phyloP scores from a whole-genome alignment of 2,329 filamentous ascomycete species.

The Fusarium sp. region DNA sequence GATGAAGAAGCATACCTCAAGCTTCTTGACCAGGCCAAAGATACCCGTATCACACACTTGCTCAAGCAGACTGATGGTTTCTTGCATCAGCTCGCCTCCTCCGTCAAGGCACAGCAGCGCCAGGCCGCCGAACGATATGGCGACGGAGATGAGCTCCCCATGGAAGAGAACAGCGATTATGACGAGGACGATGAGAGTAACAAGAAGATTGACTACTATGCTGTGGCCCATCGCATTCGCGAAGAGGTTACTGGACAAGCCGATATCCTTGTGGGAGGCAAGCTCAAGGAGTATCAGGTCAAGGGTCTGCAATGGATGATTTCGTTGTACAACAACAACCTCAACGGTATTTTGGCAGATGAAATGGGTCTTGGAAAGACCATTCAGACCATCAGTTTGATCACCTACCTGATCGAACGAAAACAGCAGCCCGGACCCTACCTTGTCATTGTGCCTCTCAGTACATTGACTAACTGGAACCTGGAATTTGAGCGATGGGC shows the following conservation, averaged over 20 bases:
- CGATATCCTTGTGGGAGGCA: slow-evolving; percentile 87
- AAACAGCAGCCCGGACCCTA: slow-evolving; percentile 94
- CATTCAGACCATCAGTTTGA: slow-evolving; percentile 97
- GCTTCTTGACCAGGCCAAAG: slow-evolving; percentile 96
- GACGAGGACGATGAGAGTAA: slow-evolving; percentile 76
- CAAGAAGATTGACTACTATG: slow-evolving; percentile 97
- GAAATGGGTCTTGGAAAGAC: slow-evolving; percentile 99
- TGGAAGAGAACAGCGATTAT: slow-evolving; percentile 73
- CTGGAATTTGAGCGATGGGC: slow-evolving; percentile 99
- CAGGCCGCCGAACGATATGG: slow-evolving; percentile 83
- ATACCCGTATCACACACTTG: slow-evolving; percentile 97
- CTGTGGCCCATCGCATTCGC: slow-evolving; percentile 94
- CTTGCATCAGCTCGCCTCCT: slow-evolving; percentile 92
- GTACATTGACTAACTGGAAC: slow-evolving; percentile 98
- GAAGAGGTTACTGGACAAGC: slow-evolving; percentile 91
- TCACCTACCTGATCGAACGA: slow-evolving; percentile 96
- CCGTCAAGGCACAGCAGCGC: slow-evolving; percentile 93
- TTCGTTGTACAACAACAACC: slow-evolving; percentile 99
- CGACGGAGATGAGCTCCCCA: slow-evolving; percentile 63
- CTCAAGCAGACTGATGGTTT: slow-evolving; percentile 98
- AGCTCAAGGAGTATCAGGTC: slow-evolving; percentile 95
- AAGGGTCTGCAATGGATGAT: slow-evolving; percentile 99
- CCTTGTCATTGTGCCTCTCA: slow-evolving; percentile 94
- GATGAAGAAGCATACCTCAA: slow-evolving; percentile 99
- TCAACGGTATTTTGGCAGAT: slow-evolving; percentile 97